phyloP scores from a whole-genome alignment of 2,329 filamentous ascomycete genomes.

The Aplosporella prunicola region DNA sequence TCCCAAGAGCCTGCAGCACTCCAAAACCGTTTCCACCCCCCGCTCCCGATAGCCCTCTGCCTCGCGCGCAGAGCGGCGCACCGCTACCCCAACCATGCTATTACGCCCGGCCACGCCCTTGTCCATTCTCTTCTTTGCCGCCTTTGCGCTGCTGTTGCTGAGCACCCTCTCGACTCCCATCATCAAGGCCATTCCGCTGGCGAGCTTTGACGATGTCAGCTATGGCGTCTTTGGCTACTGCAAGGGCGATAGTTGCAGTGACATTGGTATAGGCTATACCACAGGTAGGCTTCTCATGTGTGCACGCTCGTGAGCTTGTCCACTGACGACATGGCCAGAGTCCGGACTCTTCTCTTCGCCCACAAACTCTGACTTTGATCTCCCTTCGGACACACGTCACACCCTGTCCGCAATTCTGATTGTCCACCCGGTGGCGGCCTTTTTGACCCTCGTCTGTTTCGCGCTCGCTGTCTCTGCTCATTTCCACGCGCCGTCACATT shows the following conservation, averaged over 20 bases:
- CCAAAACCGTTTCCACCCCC: constrained; percentile 11
- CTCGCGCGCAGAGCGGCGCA: constrained; percentile 9
- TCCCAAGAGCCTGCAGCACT: background rate
- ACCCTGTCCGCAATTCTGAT: constrained; percentile 82
- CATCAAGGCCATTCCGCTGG: constrained; percentile 74
- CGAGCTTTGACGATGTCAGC: constrained; percentile 62
- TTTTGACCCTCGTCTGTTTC: constrained; percentile 78
- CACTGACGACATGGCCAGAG: constrained; percentile 20
- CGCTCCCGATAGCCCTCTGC: constrained; percentile 8
- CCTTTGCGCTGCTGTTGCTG: constrained; percentile 76
- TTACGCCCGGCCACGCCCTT: constrained; percentile 88
- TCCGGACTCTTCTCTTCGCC: constrained; percentile 40
- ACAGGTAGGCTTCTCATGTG: constrained; percentile 63
- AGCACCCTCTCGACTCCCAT: constrained; percentile 88
- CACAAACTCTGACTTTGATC: constrained; percentile 45
- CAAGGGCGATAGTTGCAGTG: constrained; percentile 54
- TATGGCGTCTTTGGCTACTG: constrained; percentile 96
- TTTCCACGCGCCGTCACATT: constrained; percentile 80
- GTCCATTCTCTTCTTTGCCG: constrained; percentile 71
- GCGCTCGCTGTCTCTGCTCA: constrained; percentile 72
- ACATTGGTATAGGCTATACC: constrained; percentile 75
- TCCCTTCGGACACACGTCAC: constrained; percentile 55
- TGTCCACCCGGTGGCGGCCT: constrained; percentile 81
- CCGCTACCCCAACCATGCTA: constrained; percentile 45
- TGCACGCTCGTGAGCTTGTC: too few relatives aligned